Conservation (phyloP, 1,139 yeast genomes). For the Sporopachydermia cereana region DNA sequence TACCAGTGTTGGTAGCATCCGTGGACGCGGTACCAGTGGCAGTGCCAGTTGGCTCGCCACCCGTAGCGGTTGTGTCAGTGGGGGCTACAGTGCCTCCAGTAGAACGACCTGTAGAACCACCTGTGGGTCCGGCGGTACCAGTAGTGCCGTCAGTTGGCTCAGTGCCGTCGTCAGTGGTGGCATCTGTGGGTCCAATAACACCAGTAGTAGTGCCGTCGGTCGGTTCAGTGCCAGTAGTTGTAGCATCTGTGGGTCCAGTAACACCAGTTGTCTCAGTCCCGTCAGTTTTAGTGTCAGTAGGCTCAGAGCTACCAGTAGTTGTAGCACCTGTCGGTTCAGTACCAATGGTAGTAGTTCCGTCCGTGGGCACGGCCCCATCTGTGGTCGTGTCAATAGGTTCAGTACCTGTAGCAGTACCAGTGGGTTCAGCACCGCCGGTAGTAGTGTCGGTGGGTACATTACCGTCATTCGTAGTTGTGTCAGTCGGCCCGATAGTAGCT, state of each 20-base stretch:
- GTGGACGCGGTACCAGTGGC: no score
- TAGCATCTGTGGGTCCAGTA: constrained; percentile 6
- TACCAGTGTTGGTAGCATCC: no score
- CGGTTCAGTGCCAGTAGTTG: constrained; percentile 6
- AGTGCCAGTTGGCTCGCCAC: no score
- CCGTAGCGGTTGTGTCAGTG: no score
- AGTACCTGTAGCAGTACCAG: constrained; percentile 9
- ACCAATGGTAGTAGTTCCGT: constrained; percentile 2
- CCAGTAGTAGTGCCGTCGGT: constrained; percentile 1
- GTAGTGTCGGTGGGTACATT: background rate
- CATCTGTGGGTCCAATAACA: background rate
- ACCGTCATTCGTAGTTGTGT: background rate
- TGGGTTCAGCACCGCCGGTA: constrained; percentile 9
- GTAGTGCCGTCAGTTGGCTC: constrained; percentile 6
- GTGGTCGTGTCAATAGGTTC: constrained; percentile 4
- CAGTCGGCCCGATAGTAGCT: background rate
- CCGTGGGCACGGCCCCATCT: background rate
- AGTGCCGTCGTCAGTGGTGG: constrained; percentile 3
- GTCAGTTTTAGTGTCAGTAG: background rate
- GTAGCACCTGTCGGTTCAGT: constrained; percentile 2
- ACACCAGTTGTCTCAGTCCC: constrained; percentile 5
- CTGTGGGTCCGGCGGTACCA: background rate
- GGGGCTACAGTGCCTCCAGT: no score
- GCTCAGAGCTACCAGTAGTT: constrained; percentile 6
- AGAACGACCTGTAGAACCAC: no score